A percentile compares a stretch with the other conserved stretches of the same genome.
Conservation (phyloP, 176 grass and related monocot species). For the Dendrocalamus sinicus region DNA sequence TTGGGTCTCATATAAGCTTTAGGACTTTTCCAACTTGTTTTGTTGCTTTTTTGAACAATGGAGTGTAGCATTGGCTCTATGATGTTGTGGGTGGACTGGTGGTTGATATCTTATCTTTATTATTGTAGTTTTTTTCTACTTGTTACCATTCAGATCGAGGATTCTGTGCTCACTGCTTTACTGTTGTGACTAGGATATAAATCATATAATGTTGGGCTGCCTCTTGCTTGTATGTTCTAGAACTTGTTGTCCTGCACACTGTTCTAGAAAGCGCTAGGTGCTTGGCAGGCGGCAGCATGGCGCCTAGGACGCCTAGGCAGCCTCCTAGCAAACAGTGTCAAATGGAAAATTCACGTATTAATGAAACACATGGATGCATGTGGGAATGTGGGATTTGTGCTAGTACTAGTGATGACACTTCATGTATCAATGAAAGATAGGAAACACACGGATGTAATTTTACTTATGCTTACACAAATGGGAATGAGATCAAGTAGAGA, state of each 20-base stretch:
- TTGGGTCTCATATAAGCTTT: conserved; percentile 26
- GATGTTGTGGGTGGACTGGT: not conserved
- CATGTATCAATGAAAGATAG: too few species aligned
- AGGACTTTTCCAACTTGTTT: conserved; percentile 8
- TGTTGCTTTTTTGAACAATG: conserved; percentile 10
- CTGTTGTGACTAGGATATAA: conserved; percentile 10
- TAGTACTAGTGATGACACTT: too few species aligned
- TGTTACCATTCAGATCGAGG: conserved; percentile 23
- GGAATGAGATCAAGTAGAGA: too few species aligned
- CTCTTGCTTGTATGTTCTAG: conserved; percentile 22
- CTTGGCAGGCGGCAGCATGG: too few species aligned
- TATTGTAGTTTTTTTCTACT: conserved; percentile 13
- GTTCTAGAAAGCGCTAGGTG: too few species aligned
- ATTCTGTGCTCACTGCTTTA: conserved; percentile 16
- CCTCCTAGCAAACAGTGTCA: too few species aligned
- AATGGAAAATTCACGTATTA: too few species aligned
- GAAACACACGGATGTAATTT: too few species aligned
- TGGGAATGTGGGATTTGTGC: too few species aligned
- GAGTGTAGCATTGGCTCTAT: conserved; percentile 5
- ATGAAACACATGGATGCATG: too few species aligned
- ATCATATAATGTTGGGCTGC: not conserved
- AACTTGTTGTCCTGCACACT: conserved; percentile 3
- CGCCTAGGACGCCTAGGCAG: too few species aligned
- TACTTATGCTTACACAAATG: too few species aligned
- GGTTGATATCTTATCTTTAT: conserved; percentile 2